A percentile compares a stretch with the other conserved stretches of the same genome.
These are phyloP conservation scores for Closterium sp. DNA, from an alignment of 139 green algal species.

Conservation along the genomic window DNA sequence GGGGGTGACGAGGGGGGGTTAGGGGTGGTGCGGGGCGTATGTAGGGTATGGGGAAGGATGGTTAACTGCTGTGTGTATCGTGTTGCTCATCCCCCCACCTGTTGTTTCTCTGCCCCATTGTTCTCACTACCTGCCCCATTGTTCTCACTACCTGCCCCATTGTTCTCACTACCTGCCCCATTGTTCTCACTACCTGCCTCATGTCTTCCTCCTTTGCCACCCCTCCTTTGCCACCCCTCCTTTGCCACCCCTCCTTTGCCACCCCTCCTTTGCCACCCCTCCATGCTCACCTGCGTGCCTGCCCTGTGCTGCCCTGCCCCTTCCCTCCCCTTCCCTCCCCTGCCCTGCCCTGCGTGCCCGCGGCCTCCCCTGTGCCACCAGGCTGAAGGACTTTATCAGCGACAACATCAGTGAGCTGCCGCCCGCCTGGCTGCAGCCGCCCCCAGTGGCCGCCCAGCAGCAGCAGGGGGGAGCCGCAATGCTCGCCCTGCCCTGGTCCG, in stretches of 20 bases:
- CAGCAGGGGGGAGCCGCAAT: neutral
- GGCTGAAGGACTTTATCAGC: neutral
- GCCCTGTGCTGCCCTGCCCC: no score
- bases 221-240: no score
- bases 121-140: neutral
- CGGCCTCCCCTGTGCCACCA: neutral
- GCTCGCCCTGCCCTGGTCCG: neutral
- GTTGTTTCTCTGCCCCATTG: neutral
- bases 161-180: no score
- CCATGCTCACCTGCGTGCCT: no score
- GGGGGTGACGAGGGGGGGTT: neutral
- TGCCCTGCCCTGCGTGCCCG: no score
- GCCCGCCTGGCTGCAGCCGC: neutral
- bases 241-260: no score
- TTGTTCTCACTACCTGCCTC: no score
- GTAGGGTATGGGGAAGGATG: neutral
- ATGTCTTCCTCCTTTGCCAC: neutral
- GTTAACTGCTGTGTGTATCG: no score
- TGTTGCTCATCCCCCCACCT: no score
- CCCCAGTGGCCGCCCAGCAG: neutral
- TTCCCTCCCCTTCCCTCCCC: no score
- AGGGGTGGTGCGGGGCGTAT: neutral
- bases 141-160: no score
- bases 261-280: no score
- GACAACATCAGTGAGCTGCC: neutral